Evolutionary conservation across 2,329 filamentous ascomycete species (phyloP).

Genomic region (Hymenoscyphus occultus): DNA sequence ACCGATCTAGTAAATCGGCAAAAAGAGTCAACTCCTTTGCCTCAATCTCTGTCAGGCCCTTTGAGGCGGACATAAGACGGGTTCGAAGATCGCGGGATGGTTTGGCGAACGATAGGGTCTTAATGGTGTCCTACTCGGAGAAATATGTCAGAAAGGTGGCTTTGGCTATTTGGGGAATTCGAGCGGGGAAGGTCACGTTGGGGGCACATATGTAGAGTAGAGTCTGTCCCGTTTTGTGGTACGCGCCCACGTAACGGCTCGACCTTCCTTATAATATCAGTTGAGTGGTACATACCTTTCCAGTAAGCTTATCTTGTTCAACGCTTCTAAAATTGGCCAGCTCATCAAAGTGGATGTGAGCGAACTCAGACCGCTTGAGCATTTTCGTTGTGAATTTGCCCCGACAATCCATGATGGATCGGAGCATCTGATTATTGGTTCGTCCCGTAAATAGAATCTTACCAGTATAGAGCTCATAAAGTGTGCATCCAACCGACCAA

Average conservation of each 20-base stretch:
- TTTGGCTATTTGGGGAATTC: constrained; percentile 12
- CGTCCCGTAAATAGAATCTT: constrained; percentile 94
- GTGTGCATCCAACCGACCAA: constrained; percentile 96
- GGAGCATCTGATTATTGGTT: constrained; percentile 98
- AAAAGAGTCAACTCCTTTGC: constrained; percentile 78
- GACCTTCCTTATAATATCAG: neutral
- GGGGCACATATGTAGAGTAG: constrained; percentile 15
- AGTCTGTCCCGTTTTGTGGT: constrained; percentile 7
- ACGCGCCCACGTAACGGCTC: constrained; percentile 34
- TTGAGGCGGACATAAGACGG: constrained; percentile 70
- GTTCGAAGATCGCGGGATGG: constrained; percentile 79
- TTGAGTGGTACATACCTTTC: constrained; percentile 56
- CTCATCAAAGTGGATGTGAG: constrained; percentile 78
- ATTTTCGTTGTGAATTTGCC: constrained; percentile 89
- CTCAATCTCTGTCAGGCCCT: constrained; percentile 71
- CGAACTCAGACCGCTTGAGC: constrained; percentile 76
- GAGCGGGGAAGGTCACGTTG: constrained; percentile 5
- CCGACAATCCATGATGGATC: constrained; percentile 91
- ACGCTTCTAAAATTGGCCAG: constrained; percentile 79
- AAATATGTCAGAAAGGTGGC: constrained; percentile 17
- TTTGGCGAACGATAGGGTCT: constrained; percentile 67
- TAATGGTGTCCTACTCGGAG: constrained; percentile 57
- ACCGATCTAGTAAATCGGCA: constrained; percentile 83
- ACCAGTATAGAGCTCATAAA: constrained; percentile 95
- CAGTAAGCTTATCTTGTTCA: constrained; percentile 83